Base-by-base conservation (phyloP, 768 basidiomycete species). In the Mycena epipterygia region DNA sequence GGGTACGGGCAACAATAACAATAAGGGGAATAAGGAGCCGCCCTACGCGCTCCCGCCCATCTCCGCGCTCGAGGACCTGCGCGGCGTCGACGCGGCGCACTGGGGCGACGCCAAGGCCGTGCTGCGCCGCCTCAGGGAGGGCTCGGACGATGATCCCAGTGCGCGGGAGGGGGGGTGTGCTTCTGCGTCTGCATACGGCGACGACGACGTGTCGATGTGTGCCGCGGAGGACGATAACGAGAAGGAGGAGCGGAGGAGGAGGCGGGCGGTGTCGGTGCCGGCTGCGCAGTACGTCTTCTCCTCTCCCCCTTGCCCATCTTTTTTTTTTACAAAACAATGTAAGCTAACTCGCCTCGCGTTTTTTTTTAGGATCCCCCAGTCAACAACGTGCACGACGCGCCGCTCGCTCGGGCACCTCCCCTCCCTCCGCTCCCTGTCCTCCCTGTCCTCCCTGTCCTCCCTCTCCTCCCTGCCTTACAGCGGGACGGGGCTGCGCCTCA, bases 61-160 rank as follows among this genome's bases (percentile, higher is more conserved):
- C 64, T 89, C 91, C 9, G 88, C 90, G 0, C 80, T 94, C 73
- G 92, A 93, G 77, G 89, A 89, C 68, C 77, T 90, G 56, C 84
- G 90, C 12, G 89, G 89, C 3, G 79, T 87, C 25, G 81, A 74
- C 78, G 83, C 69, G 67, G 84, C 83, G 41, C 91, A 93, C 76
- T 89, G 91, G 0, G 88, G 89, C 6, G 89, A n/a, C n/a, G n/a
- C n/a, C n/a, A n/a, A n/a, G n/a, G n/a, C 91, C 8, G 92, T 94
- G 9, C 79, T 94, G 53, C 82, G 89, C 62, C 85, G 93, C 30
- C 79, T 94, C n/a, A 86, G 83, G 23, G n/a, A n/a, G n/a, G n/a
- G n/a, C n/a, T 37, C 58, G 64, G 84, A 86, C 71, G 88, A 90
- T 58, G 84, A 86, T 41, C 59, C 66, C 74, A 32, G 79, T n/a